Percentiles rank a stretch among this genome's conserved stretches.
Conservation (phyloP, 1,139 yeast species). For the Sugiyamaella castrensis region DNA sequence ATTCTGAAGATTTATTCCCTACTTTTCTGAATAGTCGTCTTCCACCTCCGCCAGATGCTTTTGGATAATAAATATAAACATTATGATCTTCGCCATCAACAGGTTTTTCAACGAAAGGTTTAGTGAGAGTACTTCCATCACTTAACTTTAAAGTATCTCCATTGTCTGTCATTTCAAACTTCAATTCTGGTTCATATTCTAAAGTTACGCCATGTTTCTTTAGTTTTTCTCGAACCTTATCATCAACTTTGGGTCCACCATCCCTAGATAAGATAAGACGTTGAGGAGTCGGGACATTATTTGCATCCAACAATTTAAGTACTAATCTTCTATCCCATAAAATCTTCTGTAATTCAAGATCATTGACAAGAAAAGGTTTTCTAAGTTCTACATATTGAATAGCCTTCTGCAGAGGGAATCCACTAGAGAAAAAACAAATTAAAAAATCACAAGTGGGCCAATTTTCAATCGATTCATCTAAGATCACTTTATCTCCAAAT, state of each 20-base stretch:
- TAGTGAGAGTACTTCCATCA: conserved; percentile 65
- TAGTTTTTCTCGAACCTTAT: conserved; percentile 55
- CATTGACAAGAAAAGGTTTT: conserved; percentile 87
- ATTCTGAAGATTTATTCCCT: conserved; percentile 95
- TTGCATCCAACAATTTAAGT: conserved; percentile 72
- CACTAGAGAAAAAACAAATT: conserved; percentile 89
- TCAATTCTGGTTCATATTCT: conserved; percentile 56
- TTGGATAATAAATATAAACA: conserved; percentile 86
- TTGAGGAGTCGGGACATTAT: conserved; percentile 82
- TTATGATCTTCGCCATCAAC: conserved; percentile 99
- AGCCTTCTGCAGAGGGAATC: conserved; percentile 95
- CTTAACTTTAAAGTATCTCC: conserved; percentile 69
- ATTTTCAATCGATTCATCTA: conserved; percentile 87
- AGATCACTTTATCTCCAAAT: conserved; percentile 94
- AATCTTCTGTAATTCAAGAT: conserved; percentile 84
- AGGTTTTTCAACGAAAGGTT: conserved; percentile 97
- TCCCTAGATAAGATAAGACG: conserved; percentile 89
- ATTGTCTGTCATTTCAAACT: conserved; percentile 77
- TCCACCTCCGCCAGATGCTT: conserved; percentile 95
- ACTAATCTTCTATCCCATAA: conserved; percentile 96
- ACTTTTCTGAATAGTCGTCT: conserved; percentile 89
- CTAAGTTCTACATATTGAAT: conserved; percentile 84
- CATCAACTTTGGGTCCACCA: conserved; percentile 90
- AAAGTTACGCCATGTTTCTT: conserved; percentile 53
- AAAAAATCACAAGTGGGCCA: conserved; percentile 99